Evolutionary conservation across 371 early-diverging fungal genomes (phyloP).

Genomic region (Zychaea mexicana): DNA sequence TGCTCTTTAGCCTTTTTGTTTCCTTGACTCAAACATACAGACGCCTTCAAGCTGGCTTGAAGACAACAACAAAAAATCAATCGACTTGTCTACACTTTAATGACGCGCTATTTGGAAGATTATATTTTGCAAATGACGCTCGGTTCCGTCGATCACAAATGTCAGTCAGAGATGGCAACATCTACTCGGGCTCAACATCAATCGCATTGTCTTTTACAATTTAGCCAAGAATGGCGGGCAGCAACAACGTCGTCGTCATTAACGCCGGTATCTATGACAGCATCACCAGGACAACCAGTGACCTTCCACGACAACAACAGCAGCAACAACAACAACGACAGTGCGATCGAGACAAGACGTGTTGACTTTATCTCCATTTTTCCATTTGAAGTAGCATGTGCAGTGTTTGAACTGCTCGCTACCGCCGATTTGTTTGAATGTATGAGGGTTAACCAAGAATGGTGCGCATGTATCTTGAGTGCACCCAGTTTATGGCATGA

Average conservation of each 20-base stretch:
- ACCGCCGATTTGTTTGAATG: neutral
- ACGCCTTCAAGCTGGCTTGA: neutral
- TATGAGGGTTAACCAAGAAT: neutral
- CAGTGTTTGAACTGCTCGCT: neutral
- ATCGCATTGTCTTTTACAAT: neutral
- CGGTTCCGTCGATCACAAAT: neutral
- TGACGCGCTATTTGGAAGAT: neutral
- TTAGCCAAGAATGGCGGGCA: neutral
- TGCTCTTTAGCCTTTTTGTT: no score
- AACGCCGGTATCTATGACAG: no score
- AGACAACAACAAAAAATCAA: no score
- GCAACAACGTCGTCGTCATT: neutral
- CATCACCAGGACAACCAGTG: neutral
- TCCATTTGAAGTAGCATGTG: neutral
- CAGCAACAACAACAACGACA: neutral
- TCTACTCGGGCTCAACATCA: neutral
- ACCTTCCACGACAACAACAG: no score
- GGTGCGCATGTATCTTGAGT: neutral
- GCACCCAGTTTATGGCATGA: neutral
- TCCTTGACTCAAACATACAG: no score
- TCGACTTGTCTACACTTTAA: neutral
- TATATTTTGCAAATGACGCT: neutral
- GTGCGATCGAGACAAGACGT: neutral
- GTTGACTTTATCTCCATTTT: neutral
- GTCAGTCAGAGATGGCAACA: neutral